These are phyloP conservation scores for Cryptococcus amylolentus DNA, from an alignment of 1,284 basidiomycete genomes.

Conservation along the genomic window DNA sequence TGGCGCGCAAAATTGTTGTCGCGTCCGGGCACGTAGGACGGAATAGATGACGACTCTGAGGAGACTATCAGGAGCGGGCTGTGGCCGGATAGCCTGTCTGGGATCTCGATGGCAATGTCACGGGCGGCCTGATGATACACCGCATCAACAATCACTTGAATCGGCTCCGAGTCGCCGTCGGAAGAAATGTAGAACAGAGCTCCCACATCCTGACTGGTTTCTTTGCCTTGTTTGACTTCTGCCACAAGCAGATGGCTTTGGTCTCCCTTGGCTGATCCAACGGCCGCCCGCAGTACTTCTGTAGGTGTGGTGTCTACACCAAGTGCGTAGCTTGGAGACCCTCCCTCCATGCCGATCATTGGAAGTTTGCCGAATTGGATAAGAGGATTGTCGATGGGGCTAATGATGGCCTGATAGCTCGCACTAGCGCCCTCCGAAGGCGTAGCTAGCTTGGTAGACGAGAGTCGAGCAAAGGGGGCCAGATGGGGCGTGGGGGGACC, in stretches of 20 bases:
- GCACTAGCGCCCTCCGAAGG: background rate
- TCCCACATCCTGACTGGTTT: background rate
- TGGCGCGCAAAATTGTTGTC: background rate
- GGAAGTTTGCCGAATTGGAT: background rate
- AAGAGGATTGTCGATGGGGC: background rate
- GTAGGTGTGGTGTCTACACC: background rate
- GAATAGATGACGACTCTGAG: background rate
- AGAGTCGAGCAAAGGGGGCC: conserved; percentile 1
- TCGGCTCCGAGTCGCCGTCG: background rate
- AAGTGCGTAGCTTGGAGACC: background rate
- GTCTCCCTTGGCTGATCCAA: conserved; percentile 2
- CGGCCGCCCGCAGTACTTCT: conserved; percentile 1
- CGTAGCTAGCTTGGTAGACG: background rate
- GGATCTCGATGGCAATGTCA: conserved; percentile 7
- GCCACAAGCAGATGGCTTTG: background rate
- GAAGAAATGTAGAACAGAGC: background rate
- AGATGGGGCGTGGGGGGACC: background rate
- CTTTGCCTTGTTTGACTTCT: background rate
- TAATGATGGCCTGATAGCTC: conserved; percentile 2
- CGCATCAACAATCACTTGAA: conserved; percentile 1
- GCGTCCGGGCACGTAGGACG: background rate
- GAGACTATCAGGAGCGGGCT: conserved; percentile 5
- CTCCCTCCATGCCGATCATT: background rate
- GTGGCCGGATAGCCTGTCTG: background rate
- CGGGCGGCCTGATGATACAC: background rate